Base-by-base conservation (phyloP, 1,284 basidiomycete genomes). In the Apiotrichum sp. region DNA sequence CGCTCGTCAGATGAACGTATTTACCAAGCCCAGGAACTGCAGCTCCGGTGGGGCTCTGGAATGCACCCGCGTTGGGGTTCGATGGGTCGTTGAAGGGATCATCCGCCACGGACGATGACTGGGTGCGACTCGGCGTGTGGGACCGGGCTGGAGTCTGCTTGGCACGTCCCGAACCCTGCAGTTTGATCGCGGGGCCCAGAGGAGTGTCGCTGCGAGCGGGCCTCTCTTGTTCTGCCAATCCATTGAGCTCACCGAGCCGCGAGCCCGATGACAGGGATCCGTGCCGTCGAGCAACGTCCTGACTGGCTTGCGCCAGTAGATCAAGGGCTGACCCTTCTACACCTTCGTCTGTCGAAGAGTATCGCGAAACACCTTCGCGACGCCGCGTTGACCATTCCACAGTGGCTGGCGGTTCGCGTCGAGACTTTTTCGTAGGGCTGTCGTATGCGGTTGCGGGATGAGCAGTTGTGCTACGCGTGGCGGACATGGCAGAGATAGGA, bases 21-120 rank as follows among this genome's bases (percentile, higher is more conserved):
- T 69, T 73, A 50, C 73, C 71, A 16, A 75, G 57, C 38, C 73
- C 73, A 1, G 73, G 73, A 13, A 75, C 71, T 2, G 69, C 60
- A 2, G 61, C 67, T 4, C 67, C 69, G 0, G 68, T 67, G 0
- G 72, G 72, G 58, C 63, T 66, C 16, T 66, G 64, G 50, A 66
- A 71, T 11, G 56, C 51, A 36, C 14, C 41, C 13, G 41, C 22
- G 32, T 11, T 14, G 1, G 22, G 16, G 44, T 38, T 43, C 44
- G 31, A 7, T 4, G 39, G 29, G 6, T 48, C 42, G 46, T 32
- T 48, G 50, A 59, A 62, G 4, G 60, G 60, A 43, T 62, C 57
- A 33, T 58, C 57, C 38, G 22, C 36, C 41, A 8, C 35, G 36
- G 6, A 34, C 16, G 48, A 31, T 32, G 51, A 41, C 46, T 35